These are phyloP conservation scores for Tetracladium setigerum DNA, from an alignment of 495 filamentous ascomycete species.

Conservation along the genomic window DNA sequence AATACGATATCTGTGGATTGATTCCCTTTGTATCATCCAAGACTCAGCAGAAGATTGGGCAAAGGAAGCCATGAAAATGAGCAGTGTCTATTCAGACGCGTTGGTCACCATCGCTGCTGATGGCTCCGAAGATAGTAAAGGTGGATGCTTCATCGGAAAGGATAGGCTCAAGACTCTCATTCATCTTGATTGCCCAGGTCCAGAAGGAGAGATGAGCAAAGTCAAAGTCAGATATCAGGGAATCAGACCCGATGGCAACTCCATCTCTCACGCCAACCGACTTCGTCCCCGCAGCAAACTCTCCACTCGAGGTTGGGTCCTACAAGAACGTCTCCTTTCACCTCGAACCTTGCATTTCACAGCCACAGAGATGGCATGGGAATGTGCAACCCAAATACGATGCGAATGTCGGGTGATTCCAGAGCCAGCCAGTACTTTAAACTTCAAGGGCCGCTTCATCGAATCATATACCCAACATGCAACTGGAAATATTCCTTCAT, in stretches of 20 bases:
- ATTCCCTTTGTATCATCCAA: too few species aligned
- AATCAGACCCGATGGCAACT: too few species aligned
- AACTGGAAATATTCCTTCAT: neutral
- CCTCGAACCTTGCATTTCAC: conserved; percentile 22
- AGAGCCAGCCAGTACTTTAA: conserved; percentile 10
- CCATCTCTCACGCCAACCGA: too few species aligned
- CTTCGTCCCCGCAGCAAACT: conserved; percentile 8
- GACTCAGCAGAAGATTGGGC: conserved; percentile 32
- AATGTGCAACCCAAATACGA: conserved; percentile 4
- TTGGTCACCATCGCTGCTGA: conserved; percentile 27
- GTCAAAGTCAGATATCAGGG: neutral
- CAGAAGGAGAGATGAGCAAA: neutral
- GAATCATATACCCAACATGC: neutral
- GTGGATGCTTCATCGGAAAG: conserved; percentile 1
- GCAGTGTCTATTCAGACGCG: conserved; percentile 30
- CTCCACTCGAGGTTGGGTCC: conserved; percentile 27
- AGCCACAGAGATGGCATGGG: conserved; percentile 21
- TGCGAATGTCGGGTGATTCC: conserved; percentile 20
- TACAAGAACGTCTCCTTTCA: conserved; percentile 28
- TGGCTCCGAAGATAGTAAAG: neutral
- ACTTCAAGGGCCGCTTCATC: neutral
- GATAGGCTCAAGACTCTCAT: neutral
- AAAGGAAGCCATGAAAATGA: conserved; percentile 31
- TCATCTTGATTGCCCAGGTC: neutral
- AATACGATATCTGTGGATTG: too few species aligned